Percentiles rank a stretch among this genome's conserved stretches.
Conservation (phyloP, 805 yeast species). For the Candida mattraensis region DNA sequence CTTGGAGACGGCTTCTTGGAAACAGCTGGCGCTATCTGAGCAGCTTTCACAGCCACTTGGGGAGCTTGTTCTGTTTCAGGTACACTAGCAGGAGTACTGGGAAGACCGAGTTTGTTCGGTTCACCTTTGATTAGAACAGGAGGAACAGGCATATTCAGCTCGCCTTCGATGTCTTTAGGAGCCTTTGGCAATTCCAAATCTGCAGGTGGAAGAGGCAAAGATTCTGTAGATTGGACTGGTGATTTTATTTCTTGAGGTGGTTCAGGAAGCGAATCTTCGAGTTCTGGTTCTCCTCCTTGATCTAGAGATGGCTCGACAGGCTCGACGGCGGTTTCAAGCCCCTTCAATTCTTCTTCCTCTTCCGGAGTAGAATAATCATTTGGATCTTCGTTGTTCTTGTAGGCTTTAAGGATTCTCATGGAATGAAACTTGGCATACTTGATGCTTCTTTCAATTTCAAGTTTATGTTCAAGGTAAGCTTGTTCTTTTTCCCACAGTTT, state of each 20-base stretch:
- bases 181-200: conserved; percentile 14
- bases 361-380: conserved; percentile 50
- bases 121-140: conserved; percentile 34
- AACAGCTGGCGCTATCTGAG: conserved; percentile 4
- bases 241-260: conserved; percentile 17
- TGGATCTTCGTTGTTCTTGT: conserved; percentile 54
- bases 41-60: background rate
- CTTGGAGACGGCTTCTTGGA: conserved; percentile 10
- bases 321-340: conserved; percentile 8
- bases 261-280: conserved; percentile 7
- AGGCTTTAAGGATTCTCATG: conserved; percentile 51
- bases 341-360: conserved; percentile 27
- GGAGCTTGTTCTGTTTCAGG: conserved; percentile 9
- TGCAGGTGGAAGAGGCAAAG: background rate
- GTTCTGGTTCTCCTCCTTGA: conserved; percentile 3
- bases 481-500: conserved; percentile 42
- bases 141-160: conserved; percentile 27
- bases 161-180: conserved; percentile 24
- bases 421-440: conserved; percentile 67
- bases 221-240: conserved; percentile 4
- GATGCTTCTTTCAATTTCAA: conserved; percentile 37
- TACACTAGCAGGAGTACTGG: conserved; percentile 26
- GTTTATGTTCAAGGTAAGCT: conserved; percentile 19
- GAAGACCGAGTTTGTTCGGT: conserved; percentile 30
- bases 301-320: background rate